These are phyloP conservation scores for Dothideomycetes sp. DNA, from an alignment of 2,329 filamentous ascomycete genomes.

Conservation along the genomic window DNA sequence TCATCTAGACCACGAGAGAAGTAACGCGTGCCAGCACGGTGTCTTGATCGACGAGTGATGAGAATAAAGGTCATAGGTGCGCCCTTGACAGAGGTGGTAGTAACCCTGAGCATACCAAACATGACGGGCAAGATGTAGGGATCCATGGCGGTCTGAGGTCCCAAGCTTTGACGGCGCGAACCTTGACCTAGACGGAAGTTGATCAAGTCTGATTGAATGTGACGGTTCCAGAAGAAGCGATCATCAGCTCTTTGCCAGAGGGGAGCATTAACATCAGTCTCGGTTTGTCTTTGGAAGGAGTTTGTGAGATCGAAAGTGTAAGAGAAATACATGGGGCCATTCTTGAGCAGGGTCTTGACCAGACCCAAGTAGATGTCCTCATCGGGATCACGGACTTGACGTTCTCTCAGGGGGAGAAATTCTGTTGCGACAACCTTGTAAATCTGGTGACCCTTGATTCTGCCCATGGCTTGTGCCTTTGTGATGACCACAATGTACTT, in stretches of 20 bases:
- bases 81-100: constrained; percentile 73
- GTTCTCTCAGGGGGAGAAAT: constrained; percentile 86
- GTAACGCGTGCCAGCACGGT: constrained; percentile 85
- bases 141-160: constrained; percentile 67
- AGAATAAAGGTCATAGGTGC: constrained; percentile 76
- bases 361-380: constrained; percentile 85
- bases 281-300: constrained; percentile 84
- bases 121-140: constrained; percentile 93
- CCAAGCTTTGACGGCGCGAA: constrained; percentile 52
- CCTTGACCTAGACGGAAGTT: constrained; percentile 63
- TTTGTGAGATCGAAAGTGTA: constrained; percentile 96
- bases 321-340: constrained; percentile 92
- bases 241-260: constrained; percentile 91
- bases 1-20: constrained; percentile 93
- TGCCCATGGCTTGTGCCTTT: constrained; percentile 82
- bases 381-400: constrained; percentile 81
- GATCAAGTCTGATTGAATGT: constrained; percentile 83
- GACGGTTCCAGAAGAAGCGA: constrained; percentile 98
- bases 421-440: constrained; percentile 90
- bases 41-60: constrained; percentile 79
- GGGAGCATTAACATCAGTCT: constrained; percentile 52
- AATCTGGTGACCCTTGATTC: constrained; percentile 89
- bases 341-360: constrained; percentile 71
- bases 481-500: constrained; percentile 97
- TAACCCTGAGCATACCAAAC: constrained; percentile 91